phyloP scores from a whole-genome alignment of 345 rosid species.

The Pseudoturritis turrita region DNA sequence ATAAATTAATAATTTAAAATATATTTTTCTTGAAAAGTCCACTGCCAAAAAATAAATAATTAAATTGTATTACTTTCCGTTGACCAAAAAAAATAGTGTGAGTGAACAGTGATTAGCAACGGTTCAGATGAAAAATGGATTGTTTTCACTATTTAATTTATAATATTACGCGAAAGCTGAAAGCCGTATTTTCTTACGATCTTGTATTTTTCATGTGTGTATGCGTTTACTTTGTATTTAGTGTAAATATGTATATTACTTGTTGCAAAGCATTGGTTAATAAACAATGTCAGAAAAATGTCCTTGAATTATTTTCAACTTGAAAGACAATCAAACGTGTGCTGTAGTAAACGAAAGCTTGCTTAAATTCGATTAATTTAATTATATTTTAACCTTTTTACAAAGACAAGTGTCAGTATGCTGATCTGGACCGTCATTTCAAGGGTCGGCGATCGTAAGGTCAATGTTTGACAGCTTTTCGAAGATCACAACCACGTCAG shows the following conservation, averaged over 20 bases:
- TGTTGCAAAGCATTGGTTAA: too few species aligned
- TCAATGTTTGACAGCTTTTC: slow-evolving; percentile 20
- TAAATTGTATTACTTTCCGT: too few species aligned
- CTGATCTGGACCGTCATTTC: slow-evolving; percentile 1
- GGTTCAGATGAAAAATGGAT: background rate
- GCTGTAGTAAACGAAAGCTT: background rate
- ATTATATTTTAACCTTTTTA: background rate
- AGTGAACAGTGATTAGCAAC: background rate
- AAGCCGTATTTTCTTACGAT: too few species aligned
- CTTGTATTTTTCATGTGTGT: background rate
- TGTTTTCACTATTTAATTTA: background rate
- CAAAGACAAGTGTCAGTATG: slow-evolving; percentile 15
- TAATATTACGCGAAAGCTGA: background rate
- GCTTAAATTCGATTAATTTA: background rate
- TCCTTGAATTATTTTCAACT: background rate
- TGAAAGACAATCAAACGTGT: slow-evolving; percentile 1
- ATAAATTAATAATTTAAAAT: too few species aligned
- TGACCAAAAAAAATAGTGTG: too few species aligned
- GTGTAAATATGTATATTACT: too few species aligned
- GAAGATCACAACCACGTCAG: slow-evolving; percentile 28
- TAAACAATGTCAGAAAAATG: background rate
- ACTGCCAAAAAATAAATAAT: too few species aligned
- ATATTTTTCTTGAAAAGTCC: too few species aligned
- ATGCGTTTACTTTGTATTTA: background rate
- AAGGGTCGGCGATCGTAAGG: slow-evolving; percentile 1